Conservation (phyloP, 2,329 filamentous ascomycete genomes). For the Knufia petricola region DNA sequence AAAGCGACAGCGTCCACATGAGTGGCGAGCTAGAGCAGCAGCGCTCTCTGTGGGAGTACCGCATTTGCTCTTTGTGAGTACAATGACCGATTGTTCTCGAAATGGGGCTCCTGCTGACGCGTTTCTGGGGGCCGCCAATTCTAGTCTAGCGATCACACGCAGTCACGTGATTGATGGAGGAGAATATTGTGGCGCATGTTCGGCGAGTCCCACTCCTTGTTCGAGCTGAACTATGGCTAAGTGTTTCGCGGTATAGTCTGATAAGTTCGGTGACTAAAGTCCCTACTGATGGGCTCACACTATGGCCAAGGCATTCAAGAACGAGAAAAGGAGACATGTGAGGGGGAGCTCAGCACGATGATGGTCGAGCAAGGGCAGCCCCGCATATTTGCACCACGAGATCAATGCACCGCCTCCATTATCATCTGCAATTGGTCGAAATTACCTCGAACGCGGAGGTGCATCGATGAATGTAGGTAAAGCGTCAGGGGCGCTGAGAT, state of each 20-base stretch:
- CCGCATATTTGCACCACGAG: not conserved
- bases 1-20: no score
- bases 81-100: not conserved
- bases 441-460: not conserved
- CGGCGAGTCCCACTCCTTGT: no score
- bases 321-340: no score
- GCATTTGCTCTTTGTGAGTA: not conserved
- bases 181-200: no score
- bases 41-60: not conserved
- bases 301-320: no score
- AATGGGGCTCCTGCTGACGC: not conserved
- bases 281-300: no score
- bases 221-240: no score
- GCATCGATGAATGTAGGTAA: not conserved
- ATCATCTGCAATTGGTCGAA: not conserved
- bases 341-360: no score
- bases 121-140: not conserved
- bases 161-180: no score
- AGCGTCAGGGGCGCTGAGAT: not conserved
- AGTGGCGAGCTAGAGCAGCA: not conserved
- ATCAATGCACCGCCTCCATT: not conserved
- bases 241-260: no score
- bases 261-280: no score
- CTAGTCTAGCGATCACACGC: not conserved
- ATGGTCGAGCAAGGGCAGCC: no score